phyloP scores from a whole-genome alignment of 495 filamentous ascomycete species.

The Chlorociboria aeruginascens region DNA sequence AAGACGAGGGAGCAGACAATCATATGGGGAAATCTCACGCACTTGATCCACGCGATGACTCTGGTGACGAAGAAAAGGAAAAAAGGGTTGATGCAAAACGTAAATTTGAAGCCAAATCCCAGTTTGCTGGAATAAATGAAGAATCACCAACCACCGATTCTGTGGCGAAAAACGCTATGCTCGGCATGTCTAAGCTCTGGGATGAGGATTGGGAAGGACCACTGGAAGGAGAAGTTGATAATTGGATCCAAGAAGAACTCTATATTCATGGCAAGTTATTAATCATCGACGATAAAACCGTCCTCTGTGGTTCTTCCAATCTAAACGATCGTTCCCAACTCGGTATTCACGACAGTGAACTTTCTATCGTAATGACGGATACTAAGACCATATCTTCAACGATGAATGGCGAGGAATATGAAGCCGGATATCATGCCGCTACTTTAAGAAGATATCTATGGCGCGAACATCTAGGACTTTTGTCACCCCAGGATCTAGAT shows the following conservation, averaged over 20 bases:
- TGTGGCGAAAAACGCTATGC: conserved; percentile 76
- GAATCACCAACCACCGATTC: conserved; percentile 43
- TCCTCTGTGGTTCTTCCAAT: conserved; percentile 80
- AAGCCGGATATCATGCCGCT: conserved; percentile 64
- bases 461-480: conserved; percentile 83
- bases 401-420: conserved; percentile 70
- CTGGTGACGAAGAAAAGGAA: conserved; percentile 31
- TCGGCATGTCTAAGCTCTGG: conserved; percentile 47
- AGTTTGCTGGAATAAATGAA: conserved; percentile 30
- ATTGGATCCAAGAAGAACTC: conserved; percentile 89
- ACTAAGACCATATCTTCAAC: conserved; percentile 53
- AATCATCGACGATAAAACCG: conserved; percentile 72
- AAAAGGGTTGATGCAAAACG: conserved; percentile 40
- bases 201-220: conserved; percentile 65
- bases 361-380: conserved; percentile 90
- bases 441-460: conserved; percentile 78
- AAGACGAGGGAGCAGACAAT: conserved; percentile 14
- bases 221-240: conserved; percentile 60
- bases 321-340: conserved; percentile 91
- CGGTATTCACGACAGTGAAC: conserved; percentile 80
- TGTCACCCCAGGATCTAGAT: conserved; percentile 63
- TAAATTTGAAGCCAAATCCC: conserved; percentile 49
- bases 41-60: conserved; percentile 31
- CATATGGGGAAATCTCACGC: conserved; percentile 14
- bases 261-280: conserved; percentile 86